phyloP scores from a whole-genome alignment of 2,329 filamentous ascomycete genomes.

The Biscogniauxia marginata region DNA sequence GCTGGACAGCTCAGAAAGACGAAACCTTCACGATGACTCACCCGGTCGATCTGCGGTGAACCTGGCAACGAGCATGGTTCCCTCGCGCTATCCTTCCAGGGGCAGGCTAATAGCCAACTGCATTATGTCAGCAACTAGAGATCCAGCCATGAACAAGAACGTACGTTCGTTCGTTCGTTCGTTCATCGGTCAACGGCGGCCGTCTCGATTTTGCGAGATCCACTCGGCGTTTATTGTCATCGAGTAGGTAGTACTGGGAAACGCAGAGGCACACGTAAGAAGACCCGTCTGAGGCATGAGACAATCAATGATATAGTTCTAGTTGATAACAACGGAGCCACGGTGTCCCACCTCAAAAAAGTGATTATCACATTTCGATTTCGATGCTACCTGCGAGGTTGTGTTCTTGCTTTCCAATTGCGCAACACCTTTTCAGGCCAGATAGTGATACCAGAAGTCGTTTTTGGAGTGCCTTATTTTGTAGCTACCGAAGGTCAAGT shows the following conservation, averaged over 20 bases:
- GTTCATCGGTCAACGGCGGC: neutral
- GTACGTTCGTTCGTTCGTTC: neutral
- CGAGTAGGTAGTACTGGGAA: neutral
- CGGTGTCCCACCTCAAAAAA: neutral
- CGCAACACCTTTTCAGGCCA: conserved; percentile 34
- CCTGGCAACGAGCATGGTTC: neutral
- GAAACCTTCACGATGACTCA: neutral
- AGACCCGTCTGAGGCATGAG: neutral
- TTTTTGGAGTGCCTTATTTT: conserved; percentile 14
- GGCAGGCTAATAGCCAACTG: too few species aligned
- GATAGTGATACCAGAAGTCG: conserved; percentile 23
- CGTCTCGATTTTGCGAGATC: neutral
- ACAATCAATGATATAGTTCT: neutral
- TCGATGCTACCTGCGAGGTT: conserved; percentile 34
- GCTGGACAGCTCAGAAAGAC: neutral
- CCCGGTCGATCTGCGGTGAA: neutral
- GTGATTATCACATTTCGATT: conserved; percentile 12
- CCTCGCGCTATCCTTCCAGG: neutral
- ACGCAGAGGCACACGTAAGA: neutral
- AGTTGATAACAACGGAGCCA: neutral
- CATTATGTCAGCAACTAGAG: neutral
- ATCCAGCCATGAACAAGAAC: neutral
- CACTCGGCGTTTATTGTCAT: neutral
- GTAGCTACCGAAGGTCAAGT: conserved; percentile 23
- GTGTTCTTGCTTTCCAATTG: conserved; percentile 27